phyloP scores from a whole-genome alignment of 768 basidiomycete genomes.

The Auriscalpium vulgare region DNA sequence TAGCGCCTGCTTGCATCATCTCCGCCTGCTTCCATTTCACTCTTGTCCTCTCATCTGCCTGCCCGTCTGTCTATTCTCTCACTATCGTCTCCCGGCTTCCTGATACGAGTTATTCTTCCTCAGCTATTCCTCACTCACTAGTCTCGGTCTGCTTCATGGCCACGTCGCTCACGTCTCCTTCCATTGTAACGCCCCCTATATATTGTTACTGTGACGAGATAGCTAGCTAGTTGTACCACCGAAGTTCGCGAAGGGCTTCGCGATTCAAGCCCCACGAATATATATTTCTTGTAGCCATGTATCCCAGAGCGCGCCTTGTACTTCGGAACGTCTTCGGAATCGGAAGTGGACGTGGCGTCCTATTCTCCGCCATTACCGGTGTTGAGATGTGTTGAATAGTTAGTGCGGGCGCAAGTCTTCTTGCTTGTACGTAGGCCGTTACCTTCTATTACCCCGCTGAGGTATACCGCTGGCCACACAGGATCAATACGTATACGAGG shows the following conservation, averaged over 20 bases:
- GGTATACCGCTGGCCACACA: no score
- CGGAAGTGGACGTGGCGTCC: no score
- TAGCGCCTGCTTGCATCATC: background rate
- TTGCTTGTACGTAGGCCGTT: no score
- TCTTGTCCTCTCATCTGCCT: slow-evolving; percentile 3
- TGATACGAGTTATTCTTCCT: background rate
- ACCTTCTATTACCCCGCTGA: no score
- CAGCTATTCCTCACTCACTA: slow-evolving; percentile 1
- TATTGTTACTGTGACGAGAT: slow-evolving; percentile 13
- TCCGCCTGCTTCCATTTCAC: slow-evolving; percentile 3
- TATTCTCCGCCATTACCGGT: no score
- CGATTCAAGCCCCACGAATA: slow-evolving; percentile 36
- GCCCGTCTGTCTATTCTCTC: slow-evolving; percentile 7
- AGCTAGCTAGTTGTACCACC: slow-evolving; percentile 8
- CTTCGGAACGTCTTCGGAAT: no score
- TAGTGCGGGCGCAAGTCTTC: no score
- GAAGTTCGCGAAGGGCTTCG: slow-evolving; percentile 42
- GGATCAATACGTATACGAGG: no score
- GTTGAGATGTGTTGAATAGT: no score
- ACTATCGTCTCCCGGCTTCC: slow-evolving; percentile 3
- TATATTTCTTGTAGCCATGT: slow-evolving; percentile 8
- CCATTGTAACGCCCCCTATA: slow-evolving; percentile 8
- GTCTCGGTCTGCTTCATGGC: slow-evolving; percentile 6
- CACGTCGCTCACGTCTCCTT: slow-evolving; percentile 14
- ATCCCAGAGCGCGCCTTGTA: no score